Evolutionary conservation across 2,329 filamentous ascomycete genomes (phyloP).

Genomic region (Hymenoscyphus albidus): DNA sequence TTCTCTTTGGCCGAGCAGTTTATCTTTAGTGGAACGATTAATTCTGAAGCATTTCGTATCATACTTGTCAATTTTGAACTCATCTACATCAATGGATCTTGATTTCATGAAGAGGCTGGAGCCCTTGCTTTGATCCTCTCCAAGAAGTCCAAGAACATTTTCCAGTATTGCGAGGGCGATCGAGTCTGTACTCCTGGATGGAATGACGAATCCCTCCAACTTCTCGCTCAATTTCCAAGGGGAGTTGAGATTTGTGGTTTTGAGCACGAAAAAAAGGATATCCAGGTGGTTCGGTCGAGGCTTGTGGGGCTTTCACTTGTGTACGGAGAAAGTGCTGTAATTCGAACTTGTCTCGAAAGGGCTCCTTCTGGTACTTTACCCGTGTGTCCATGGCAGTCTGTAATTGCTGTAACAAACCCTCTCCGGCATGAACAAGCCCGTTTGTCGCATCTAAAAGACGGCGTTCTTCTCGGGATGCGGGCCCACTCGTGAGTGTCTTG

Average conservation of each 20-base stretch:
- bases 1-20: conserved; percentile 6
- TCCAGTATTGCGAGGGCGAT: neutral
- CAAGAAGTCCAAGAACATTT: neutral
- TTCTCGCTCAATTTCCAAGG: neutral
- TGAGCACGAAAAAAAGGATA: neutral
- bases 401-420: conserved; percentile 13
- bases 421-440: conserved; percentile 16
- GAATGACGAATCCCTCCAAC: neutral
- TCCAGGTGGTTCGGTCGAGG: conserved; percentile 2
- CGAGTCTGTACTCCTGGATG: neutral
- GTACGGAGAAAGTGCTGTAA: neutral
- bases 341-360: conserved; percentile 13
- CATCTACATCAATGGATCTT: conserved; percentile 5
- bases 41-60: neutral
- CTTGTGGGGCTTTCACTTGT: neutral
- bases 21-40: neutral
- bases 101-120: neutral
- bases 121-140: neutral
- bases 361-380: conserved; percentile 10
- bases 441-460: conserved; percentile 15
- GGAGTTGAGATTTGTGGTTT: neutral
- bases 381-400: conserved; percentile 11
- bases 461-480: conserved; percentile 11
- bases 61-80: conserved; percentile 3
- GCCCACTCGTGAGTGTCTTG: conserved; percentile 11